Conservation (phyloP, 129 eudicot species). For the Pittosporum tobira region DNA sequence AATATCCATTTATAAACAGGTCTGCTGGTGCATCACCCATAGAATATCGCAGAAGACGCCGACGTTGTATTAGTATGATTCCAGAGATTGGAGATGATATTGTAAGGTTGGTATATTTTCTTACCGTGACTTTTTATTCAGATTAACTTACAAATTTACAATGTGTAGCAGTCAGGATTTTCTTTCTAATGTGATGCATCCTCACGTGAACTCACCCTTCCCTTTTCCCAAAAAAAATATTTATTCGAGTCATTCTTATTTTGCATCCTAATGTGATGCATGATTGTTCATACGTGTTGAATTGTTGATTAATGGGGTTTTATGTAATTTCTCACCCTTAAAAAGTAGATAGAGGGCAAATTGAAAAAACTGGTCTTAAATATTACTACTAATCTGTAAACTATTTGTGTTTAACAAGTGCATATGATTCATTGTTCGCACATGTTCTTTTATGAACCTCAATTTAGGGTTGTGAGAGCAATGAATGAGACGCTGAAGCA, state of each 20-base stretch:
- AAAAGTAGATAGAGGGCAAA: too few species aligned
- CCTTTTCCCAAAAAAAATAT: too few species aligned
- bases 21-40: constrained; percentile 76
- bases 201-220: too few species aligned
- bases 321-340: too few species aligned
- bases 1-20: constrained; percentile 25
- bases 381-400: too few species aligned
- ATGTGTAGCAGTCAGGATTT: not conserved
- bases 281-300: too few species aligned
- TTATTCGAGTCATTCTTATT: not conserved
- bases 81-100: constrained; percentile 89
- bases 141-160: not conserved
- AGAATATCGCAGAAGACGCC: constrained; percentile 57
- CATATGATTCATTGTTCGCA: not conserved
- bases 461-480: constrained; percentile 73
- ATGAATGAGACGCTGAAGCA: constrained; percentile 66
- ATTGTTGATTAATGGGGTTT: too few species aligned
- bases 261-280: not conserved
- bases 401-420: too few species aligned
- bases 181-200: not conserved
- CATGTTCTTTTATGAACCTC: constrained; percentile 1
- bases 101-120: constrained; percentile 48
- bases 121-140: not conserved
- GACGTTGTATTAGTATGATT: constrained; percentile 52
- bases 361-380: too few species aligned